Evolutionary conservation across 2,329 filamentous ascomycete species (phyloP).

Genomic region (Paraphoma sp.): DNA sequence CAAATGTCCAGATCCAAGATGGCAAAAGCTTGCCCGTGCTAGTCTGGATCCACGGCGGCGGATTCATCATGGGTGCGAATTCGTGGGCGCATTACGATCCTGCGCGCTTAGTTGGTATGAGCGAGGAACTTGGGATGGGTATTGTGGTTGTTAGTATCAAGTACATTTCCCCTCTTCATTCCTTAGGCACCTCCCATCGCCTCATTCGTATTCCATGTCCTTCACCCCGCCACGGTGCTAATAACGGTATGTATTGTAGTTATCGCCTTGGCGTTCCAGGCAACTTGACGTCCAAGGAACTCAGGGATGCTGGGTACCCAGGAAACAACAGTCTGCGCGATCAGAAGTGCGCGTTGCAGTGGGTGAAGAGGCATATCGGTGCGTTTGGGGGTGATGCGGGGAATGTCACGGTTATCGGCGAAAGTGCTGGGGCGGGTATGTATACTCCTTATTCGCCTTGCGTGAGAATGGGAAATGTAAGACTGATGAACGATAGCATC

Average conservation of each 20-base stretch:
- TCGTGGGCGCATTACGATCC: slow-evolving; percentile 61
- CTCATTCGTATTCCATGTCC: too few relatives aligned
- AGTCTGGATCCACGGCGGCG: slow-evolving; percentile 61
- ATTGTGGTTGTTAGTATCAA: slow-evolving; percentile 50
- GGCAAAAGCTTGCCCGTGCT: slow-evolving; percentile 54
- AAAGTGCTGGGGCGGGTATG: slow-evolving; percentile 55
- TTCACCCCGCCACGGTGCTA: neutral
- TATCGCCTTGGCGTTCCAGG: slow-evolving; percentile 32
- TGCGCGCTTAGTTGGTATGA: slow-evolving; percentile 52
- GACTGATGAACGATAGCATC: slow-evolving; percentile 16
- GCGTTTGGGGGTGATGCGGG: slow-evolving; percentile 44
- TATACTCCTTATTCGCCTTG: neutral
- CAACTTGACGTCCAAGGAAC: slow-evolving; percentile 53
- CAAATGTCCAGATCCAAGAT: slow-evolving; percentile 17
- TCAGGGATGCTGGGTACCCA: slow-evolving; percentile 48
- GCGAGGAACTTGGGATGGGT: slow-evolving; percentile 48
- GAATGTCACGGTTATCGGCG: slow-evolving; percentile 49
- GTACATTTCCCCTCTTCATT: neutral
- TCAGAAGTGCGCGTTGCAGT: slow-evolving; percentile 43
- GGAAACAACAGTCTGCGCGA: slow-evolving; percentile 35
- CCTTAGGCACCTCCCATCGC: neutral
- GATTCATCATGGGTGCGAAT: slow-evolving; percentile 55
- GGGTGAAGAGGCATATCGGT: slow-evolving; percentile 40
- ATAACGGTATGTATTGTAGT: neutral
- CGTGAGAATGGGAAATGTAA: neutral